These are phyloP conservation scores for Fusarium mexicanum DNA, from an alignment of 2,329 filamentous ascomycete genomes.

Conservation along the genomic window DNA sequence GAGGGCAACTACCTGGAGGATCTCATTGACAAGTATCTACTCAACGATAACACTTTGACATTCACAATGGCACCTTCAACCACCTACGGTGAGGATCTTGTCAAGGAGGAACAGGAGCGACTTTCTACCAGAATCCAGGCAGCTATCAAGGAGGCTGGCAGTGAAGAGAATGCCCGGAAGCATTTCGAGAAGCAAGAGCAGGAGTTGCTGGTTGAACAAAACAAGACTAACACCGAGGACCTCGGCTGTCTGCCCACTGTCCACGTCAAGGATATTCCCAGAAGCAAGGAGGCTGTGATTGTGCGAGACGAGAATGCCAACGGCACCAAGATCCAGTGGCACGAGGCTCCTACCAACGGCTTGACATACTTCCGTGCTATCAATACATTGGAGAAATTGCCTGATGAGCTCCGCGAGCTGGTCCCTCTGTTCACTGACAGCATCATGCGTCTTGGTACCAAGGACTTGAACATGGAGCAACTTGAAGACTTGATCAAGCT, in stretches of 20 bases:
- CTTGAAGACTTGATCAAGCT: conserved; percentile 96
- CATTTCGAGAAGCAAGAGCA: conserved; percentile 82
- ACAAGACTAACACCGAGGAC: conserved; percentile 84
- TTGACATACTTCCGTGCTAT: conserved; percentile 95
- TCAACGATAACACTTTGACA: conserved; percentile 86
- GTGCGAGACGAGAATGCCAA: conserved; percentile 73
- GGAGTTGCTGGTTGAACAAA: conserved; percentile 82
- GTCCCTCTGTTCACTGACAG: conserved; percentile 92
- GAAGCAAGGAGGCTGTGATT: conserved; percentile 70
- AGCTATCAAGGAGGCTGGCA: conserved; percentile 73
- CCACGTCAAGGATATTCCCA: conserved; percentile 87
- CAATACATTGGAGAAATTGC: conserved; percentile 80
- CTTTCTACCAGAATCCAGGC: conserved; percentile 79
- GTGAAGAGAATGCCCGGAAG: conserved; percentile 75
- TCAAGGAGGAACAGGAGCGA: conserved; percentile 78
- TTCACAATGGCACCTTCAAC: conserved; percentile 94
- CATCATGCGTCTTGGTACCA: conserved; percentile 92
- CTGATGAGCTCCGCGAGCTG: conserved; percentile 83
- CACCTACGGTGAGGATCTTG: conserved; percentile 77
- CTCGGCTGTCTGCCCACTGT: conserved; percentile 89
- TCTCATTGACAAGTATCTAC: conserved; percentile 86
- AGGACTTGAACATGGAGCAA: conserved; percentile 88
- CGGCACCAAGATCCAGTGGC: conserved; percentile 82
- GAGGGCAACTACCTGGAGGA: conserved; percentile 84
- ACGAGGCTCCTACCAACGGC: conserved; percentile 92